phyloP scores from a whole-genome alignment of 176 grass and related monocot species.

The maize (Zea mays) region Zm-B73-REFERENCE-NAM-5.0 NC_050103.1:22996501-22997000 shows the following conservation, averaged over 20 bases:
- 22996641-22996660: too few relatives aligned
- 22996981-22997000: conserved; percentile 13
- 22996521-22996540: too few relatives aligned
- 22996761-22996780: not conserved
- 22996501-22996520: too few relatives aligned
- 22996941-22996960: not conserved
- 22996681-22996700: not conserved
- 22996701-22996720: not conserved
- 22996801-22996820: not conserved
- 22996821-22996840: not conserved
- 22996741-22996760: not conserved
- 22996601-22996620: too few relatives aligned
- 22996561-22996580: too few relatives aligned
- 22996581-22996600: too few relatives aligned
- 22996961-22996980: not conserved
- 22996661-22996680: not conserved
- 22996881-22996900: not conserved
- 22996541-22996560: too few relatives aligned
- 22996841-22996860: not conserved
- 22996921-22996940: not conserved
- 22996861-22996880: not conserved
- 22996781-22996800: not conserved
- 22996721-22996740: conserved; percentile 10
- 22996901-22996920: conserved; percentile 19
- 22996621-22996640: too few relatives aligned